A percentile compares a stretch with the other conserved stretches of the same genome.
These are phyloP conservation scores for Tetrastigma voinierianum DNA, from an alignment of 164 flowering plant genomes.

Conservation along the genomic window DNA sequence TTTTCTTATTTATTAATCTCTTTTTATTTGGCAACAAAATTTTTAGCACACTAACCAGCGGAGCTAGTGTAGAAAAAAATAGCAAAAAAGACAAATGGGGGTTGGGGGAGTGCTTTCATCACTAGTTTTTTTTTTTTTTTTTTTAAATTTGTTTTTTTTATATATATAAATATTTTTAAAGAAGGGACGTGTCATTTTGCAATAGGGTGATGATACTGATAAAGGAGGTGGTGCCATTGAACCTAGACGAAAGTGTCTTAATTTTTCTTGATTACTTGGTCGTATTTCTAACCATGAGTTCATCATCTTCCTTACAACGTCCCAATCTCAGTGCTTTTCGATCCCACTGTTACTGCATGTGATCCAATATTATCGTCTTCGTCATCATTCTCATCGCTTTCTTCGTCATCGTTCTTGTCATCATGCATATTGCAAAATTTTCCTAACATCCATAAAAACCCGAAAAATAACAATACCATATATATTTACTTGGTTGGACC, in stretches of 20 bases:
- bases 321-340: conserved; percentile 6
- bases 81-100: no score
- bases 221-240: conserved; percentile 16
- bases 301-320: not conserved
- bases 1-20: no score
- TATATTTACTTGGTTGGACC: no score
- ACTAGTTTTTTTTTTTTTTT: not conserved
- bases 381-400: conserved; percentile 3
- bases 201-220: conserved; percentile 1
- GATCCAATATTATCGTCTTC: conserved; percentile 3
- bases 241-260: conserved; percentile 12
- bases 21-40: no score
- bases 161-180: no score
- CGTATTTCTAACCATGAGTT: not conserved
- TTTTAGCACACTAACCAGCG: no score
- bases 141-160: no score
- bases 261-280: conserved; percentile 7
- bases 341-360: not conserved
- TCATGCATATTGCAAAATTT: not conserved
- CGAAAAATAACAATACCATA: no score
- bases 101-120: not conserved
- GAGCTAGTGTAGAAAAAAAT: no score
- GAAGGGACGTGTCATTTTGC: conserved; percentile 4
- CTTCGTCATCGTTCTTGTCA: not conserved
- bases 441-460: no score